Evolutionary conservation across 2,329 filamentous ascomycete genomes (phyloP).

Genomic region (Alternaria gaisen): DNA sequence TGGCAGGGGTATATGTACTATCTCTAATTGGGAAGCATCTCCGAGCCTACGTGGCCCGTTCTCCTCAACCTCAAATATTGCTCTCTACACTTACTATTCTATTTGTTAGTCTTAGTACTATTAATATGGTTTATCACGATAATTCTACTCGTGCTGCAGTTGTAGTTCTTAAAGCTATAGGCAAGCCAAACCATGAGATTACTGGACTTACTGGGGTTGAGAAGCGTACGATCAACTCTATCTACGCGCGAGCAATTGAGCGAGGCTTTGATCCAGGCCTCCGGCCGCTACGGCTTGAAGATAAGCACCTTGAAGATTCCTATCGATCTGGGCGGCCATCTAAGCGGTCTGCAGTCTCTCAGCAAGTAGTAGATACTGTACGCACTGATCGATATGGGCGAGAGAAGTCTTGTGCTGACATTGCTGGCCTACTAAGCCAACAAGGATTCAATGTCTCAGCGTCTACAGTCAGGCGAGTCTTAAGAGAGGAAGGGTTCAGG

Average conservation of each 20-base stretch:
- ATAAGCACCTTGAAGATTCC: no score
- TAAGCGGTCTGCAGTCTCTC: slow-evolving; percentile 1
- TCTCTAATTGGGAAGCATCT: background rate
- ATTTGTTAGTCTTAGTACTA: background rate
- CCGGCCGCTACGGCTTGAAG: no score
- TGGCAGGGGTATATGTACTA: background rate
- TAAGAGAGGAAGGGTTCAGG: slow-evolving; percentile 4
- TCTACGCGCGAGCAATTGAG: background rate
- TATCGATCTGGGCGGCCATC: slow-evolving; percentile 4
- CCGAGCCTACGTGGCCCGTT: background rate
- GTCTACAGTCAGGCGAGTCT: background rate
- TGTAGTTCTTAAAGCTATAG: background rate
- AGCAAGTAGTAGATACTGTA: no score
- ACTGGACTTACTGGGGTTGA: background rate
- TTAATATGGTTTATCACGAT: background rate
- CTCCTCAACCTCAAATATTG: background rate
- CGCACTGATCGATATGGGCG: slow-evolving; percentile 2
- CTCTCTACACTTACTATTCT: background rate
- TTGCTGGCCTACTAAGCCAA: slow-evolving; percentile 9
- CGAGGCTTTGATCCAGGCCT: background rate
- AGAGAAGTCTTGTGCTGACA: slow-evolving; percentile 16
- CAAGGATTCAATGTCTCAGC: slow-evolving; percentile 5
- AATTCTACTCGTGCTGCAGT: background rate
- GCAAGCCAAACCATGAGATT: background rate
- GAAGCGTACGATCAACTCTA: background rate